Evolutionary conservation across 2,329 filamentous ascomycete genomes (phyloP), one percentile per base, ranked within the genome.

Genomic region (Colletotrichum godetiae): DNA sequence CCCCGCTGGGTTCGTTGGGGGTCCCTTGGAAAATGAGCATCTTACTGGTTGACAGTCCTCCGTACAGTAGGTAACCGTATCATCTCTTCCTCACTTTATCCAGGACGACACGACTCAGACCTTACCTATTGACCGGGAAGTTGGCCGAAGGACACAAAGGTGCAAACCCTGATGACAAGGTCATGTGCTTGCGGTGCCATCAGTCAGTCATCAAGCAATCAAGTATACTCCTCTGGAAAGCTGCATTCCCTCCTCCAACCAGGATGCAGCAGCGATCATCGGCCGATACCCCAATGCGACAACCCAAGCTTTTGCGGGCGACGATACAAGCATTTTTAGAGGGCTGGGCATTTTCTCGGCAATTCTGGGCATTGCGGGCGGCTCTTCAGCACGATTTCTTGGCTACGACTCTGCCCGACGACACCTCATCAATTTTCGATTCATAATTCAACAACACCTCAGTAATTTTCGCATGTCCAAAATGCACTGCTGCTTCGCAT

Each of bases 341-440:
- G 22, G 69, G 65, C 69, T 69, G 53, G 69, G 69, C 69, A 31
- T 11, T 52, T 56, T 59, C 69, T 69, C 65, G 65, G 65, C 69
- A 59, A 59, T 68, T 4, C 69, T 68, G n/a, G 69, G 69, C 69
- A 67, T 35, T 55, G 46, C 15, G 4, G 19, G 11, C 58, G 66
- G 69, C 65, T 60, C 42, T 33, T 35, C 12, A 5, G 37, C 7
- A 55, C 27, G 31, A 22, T 33, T 31, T 62, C 64, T 72, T 62
- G 68, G 37, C 64, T 29, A 24, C 64, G 27, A 37, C 49, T 67
- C 64, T 63, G 13, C 42, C 10, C 8, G 33, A 57, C 66, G 58
- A 63, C 49, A 19, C n/a, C 27, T 35, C 29, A 49, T 7, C 49
- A 15, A 22, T 31, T 5, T 7, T 5, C 60, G 10, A 12, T 52